A percentile compares a stretch with the other conserved stretches of the same genome.
Conservation (phyloP, 2,329 filamentous ascomycete species). For the Harringtonia aguacate region DNA sequence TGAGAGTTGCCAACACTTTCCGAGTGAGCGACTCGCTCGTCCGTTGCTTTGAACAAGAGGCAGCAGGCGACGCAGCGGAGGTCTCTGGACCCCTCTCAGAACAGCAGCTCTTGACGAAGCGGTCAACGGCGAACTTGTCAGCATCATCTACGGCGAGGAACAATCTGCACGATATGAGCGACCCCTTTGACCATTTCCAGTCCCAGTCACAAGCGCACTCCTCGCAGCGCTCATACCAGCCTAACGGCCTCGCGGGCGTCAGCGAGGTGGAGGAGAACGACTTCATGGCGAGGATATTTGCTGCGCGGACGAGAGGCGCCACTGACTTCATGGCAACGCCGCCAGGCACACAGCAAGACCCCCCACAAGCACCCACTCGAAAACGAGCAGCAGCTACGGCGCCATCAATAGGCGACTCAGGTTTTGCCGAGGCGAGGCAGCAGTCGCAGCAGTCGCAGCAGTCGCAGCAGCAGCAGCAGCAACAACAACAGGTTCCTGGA, state of each 20-base stretch:
- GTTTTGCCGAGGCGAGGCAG: conserved; percentile 32
- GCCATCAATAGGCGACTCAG: conserved; percentile 31
- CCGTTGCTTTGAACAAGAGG: conserved; percentile 33
- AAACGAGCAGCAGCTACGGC: conserved; percentile 44
- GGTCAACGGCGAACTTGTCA: conserved; percentile 14
- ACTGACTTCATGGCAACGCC: conserved; percentile 24
- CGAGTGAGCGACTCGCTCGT: conserved; percentile 50
- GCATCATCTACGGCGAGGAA: conserved; percentile 2
- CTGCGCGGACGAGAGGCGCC: conserved; percentile 33
- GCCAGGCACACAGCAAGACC: conserved; percentile 28
- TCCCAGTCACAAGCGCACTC: conserved; percentile 1
- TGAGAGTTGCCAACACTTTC: conserved; percentile 81
- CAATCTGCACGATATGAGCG: conserved; percentile 25
- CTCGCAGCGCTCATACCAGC: not conserved
- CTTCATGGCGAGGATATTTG: conserved; percentile 45
- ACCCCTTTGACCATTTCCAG: conserved; percentile 41
- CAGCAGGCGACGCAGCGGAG: conserved; percentile 17
- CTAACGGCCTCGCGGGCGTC: not conserved
- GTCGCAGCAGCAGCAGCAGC: conserved; percentile 1
- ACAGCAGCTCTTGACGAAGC: conserved; percentile 8
- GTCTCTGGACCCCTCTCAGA: conserved; percentile 24
- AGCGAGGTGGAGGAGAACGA: conserved; percentile 38
- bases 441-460: not conserved
- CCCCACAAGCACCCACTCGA: conserved; percentile 40
- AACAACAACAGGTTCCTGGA: conserved; percentile 4